Conservation (phyloP, 768 basidiomycete genomes). For the Pulveroboletus ravenelii region DNA sequence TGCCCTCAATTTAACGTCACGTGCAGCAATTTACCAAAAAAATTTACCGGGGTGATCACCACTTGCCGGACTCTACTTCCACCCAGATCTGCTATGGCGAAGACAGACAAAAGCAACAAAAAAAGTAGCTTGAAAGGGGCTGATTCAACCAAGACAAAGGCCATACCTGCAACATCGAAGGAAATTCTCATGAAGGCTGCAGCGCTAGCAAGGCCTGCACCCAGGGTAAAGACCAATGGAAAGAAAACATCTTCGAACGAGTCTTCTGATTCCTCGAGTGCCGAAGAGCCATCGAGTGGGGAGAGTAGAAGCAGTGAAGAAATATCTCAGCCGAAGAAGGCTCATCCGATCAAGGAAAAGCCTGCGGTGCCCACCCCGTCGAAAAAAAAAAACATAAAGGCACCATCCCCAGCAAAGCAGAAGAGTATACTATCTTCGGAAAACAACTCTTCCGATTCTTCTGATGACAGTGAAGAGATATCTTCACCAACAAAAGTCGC, state of each 20-base stretch:
- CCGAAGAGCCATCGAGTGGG: slow-evolving; percentile 6
- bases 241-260: slow-evolving; percentile 4
- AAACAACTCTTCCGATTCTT: no score
- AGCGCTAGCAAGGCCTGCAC: slow-evolving; percentile 17
- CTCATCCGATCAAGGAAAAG: no score
- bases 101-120: slow-evolving; percentile 33
- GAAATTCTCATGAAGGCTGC: slow-evolving; percentile 42
- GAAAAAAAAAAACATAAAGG: no score
- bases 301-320: slow-evolving; percentile 7
- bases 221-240: neutral
- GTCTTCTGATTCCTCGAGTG: slow-evolving; percentile 19
- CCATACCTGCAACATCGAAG: slow-evolving; percentile 34
- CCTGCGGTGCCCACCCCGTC: no score
- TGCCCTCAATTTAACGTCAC: slow-evolving; percentile 28
- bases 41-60: slow-evolving; percentile 4
- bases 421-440: no score
- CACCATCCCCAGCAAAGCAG: no score
- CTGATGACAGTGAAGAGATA: neutral
- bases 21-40: slow-evolving; percentile 15
- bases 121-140: slow-evolving; percentile 36
- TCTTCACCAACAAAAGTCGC: neutral
- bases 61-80: neutral
- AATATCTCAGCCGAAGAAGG: neutral
- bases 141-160: slow-evolving; percentile 20
- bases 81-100: slow-evolving; percentile 32